Evolutionary conservation across 2,329 filamentous ascomycete species (phyloP).

Genomic region (Davidsoniella eucalypti): DNA sequence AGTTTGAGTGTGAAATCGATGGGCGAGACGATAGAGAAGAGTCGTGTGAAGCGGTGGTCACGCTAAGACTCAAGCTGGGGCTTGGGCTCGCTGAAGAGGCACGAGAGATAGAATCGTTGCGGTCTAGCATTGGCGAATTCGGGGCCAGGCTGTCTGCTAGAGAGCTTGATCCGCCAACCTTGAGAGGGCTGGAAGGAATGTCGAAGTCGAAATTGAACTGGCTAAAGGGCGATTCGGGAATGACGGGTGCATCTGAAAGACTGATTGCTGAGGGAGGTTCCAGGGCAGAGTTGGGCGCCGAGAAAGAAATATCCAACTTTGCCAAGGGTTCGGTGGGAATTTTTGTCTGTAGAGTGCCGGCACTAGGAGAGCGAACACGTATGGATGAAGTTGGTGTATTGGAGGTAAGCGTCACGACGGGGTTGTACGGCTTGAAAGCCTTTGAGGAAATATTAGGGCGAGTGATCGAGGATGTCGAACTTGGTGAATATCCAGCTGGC

Average conservation of each 20-base stretch:
- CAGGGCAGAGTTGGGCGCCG: background rate
- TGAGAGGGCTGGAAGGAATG: background rate
- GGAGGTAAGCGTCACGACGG: conserved; percentile 1
- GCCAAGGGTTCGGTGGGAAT: background rate
- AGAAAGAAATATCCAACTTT: conserved; percentile 2
- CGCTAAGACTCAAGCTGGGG: conserved; percentile 4
- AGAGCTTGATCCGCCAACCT: background rate
- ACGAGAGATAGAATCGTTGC: background rate
- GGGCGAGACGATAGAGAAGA: conserved; percentile 8
- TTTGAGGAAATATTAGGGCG: background rate
- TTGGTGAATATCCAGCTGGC: background rate
- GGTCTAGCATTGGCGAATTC: conserved; percentile 1
- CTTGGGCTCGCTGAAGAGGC: conserved; percentile 8
- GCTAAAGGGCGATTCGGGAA: conserved; percentile 11
- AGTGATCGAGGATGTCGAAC: background rate
- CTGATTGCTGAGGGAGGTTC: background rate
- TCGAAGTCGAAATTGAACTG: conserved; percentile 13
- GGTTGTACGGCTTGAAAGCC: conserved; percentile 11
- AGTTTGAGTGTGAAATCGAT: conserved; percentile 8
- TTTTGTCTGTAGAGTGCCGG: background rate
- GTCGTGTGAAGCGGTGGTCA: conserved; percentile 1
- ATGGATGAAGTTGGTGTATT: background rate
- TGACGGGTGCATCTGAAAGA: background rate
- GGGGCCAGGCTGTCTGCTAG: background rate
- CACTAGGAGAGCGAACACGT: background rate